These are phyloP conservation scores for Albatrellus ellisii DNA, from an alignment of 768 basidiomycete genomes.

Conservation along the genomic window DNA sequence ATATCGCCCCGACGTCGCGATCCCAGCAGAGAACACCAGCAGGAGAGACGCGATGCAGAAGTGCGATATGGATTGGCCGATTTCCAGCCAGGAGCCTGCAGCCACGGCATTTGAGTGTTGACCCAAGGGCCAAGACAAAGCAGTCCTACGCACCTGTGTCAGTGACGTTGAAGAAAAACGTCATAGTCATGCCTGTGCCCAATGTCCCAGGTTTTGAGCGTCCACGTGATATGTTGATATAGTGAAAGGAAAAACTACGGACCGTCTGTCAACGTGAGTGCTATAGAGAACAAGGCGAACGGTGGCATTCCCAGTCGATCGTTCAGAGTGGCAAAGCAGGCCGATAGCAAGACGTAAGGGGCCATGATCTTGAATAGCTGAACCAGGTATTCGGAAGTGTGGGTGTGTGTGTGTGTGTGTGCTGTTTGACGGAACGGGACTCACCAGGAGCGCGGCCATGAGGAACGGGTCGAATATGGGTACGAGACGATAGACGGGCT, in stretches of 20 bases:
- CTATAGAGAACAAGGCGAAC: conserved; percentile 70
- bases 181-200: conserved; percentile 58
- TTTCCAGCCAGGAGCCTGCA: conserved; percentile 77
- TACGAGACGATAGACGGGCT: conserved; percentile 77
- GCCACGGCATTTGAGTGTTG: neutral
- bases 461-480: conserved; percentile 79
- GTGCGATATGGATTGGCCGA: conserved; percentile 80
- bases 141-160: conserved; percentile 43
- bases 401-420: no score
- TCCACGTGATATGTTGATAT: neutral
- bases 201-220: no score
- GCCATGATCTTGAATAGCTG: conserved; percentile 75
- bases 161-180: conserved; percentile 74
- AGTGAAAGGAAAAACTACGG: conserved; percentile 12
- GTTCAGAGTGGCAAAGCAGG: conserved; percentile 56
- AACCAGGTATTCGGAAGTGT: neutral
- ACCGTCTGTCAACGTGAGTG: conserved; percentile 64
- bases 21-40: conserved; percentile 66
- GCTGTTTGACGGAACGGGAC: conserved; percentile 7
- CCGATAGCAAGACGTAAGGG: conserved; percentile 68
- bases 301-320: conserved; percentile 55
- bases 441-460: conserved; percentile 63
- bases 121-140: neutral
- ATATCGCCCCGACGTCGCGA: conserved; percentile 61
- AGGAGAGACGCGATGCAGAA: conserved; percentile 76